These are phyloP conservation scores for Neurospora sp. DNA, from an alignment of 495 filamentous ascomycete species.

Conservation along the genomic window DNA sequence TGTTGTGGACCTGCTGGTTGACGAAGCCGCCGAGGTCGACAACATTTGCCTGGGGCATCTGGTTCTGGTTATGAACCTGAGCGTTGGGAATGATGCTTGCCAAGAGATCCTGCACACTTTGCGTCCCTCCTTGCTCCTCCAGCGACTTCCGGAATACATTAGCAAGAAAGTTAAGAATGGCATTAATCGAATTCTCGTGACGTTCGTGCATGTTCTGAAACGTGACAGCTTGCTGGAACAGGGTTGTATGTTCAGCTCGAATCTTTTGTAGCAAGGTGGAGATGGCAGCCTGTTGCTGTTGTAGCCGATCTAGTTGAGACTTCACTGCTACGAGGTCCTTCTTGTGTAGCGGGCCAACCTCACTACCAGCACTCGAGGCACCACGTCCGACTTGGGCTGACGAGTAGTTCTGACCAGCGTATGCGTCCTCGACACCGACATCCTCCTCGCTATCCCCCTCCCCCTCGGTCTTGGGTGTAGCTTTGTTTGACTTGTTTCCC, in stretches of 20 bases:
- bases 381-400: conserved; percentile 8
- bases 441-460: conserved; percentile 67
- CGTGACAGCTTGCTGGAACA: conserved; percentile 79
- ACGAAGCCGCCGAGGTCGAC: conserved; percentile 64
- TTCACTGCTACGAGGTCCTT: conserved; percentile 70
- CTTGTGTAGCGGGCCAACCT: conserved; percentile 50
- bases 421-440: conserved; percentile 29
- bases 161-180: conserved; percentile 91
- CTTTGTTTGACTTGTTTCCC: conserved; percentile 41
- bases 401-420: conserved; percentile 3
- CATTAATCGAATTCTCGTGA: conserved; percentile 96
- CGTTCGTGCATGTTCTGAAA: conserved; percentile 89
- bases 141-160: conserved; percentile 80
- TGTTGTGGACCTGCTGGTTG: conserved; percentile 30
- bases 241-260: conserved; percentile 72
- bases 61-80: conserved; percentile 18
- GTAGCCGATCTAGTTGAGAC: conserved; percentile 67
- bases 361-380: conserved; percentile 17
- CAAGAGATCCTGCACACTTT: conserved; percentile 63
- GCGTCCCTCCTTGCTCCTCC: conserved; percentile 47
- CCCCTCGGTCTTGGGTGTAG: conserved; percentile 53
- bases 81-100: conserved; percentile 55
- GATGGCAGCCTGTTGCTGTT: conserved; percentile 76
- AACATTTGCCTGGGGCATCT: conserved; percentile 54
- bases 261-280: conserved; percentile 67